Conservation (phyloP, 192 early-diverging fungal genomes). For the Coemansia sp. region DNA sequence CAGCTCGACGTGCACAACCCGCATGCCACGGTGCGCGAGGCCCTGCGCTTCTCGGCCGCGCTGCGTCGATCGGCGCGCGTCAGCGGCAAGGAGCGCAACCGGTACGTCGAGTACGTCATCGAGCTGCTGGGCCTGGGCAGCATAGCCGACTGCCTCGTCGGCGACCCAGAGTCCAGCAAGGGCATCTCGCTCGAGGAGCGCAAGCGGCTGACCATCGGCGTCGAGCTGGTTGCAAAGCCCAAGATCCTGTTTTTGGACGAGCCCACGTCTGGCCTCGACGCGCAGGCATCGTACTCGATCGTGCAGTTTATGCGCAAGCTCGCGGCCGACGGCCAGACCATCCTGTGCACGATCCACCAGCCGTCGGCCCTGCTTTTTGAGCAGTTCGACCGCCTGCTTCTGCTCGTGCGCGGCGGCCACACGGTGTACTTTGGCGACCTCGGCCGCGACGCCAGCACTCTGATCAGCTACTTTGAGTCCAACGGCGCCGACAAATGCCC, state of each 20-base stretch:
- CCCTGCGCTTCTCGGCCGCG: constrained; percentile 60
- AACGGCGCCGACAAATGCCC: constrained; percentile 51
- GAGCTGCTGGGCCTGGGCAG: constrained; percentile 66
- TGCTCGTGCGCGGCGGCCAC: constrained; percentile 71
- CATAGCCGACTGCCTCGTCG: constrained; percentile 67
- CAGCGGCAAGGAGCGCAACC: constrained; percentile 63
- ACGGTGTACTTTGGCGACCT: constrained; percentile 83
- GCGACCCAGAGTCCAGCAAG: constrained; percentile 62
- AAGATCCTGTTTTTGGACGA: constrained; percentile 84
- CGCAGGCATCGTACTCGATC: constrained; percentile 69
- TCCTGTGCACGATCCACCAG: constrained; percentile 79
- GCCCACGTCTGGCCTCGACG: constrained; percentile 78
- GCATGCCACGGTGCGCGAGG: constrained; percentile 62
- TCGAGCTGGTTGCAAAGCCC: constrained; percentile 74
- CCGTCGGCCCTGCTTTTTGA: constrained; percentile 75
- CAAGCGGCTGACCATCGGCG: constrained; percentile 77
- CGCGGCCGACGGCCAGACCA: constrained; percentile 61
- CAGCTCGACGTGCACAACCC: constrained; percentile 73
- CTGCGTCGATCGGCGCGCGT: constrained; percentile 71
- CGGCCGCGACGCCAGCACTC: constrained; percentile 59
- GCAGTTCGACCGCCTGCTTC: constrained; percentile 74
- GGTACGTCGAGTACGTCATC: constrained; percentile 72
- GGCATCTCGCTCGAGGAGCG: constrained; percentile 83
- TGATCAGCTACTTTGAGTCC: constrained; percentile 61
- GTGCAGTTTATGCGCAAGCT: constrained; percentile 66